Percentiles rank a stretch among this genome's conserved stretches.
Evolutionary conservation across 768 basidiomycete species (phyloP).

Genomic region (Tephrocybe sp.): DNA sequence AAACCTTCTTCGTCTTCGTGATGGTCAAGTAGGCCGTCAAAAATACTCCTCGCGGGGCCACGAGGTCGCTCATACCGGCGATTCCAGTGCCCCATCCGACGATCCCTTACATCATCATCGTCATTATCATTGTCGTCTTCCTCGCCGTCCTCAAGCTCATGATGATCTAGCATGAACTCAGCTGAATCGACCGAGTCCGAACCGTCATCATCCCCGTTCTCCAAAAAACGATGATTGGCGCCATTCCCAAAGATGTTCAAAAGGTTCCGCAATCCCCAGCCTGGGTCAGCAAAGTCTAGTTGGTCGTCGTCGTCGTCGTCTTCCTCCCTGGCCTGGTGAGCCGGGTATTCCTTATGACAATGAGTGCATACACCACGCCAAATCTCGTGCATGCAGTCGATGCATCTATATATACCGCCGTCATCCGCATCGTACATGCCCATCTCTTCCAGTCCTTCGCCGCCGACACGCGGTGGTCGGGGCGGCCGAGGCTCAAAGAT

Average conservation of each 20-base stretch:
- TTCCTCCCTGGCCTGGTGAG: constrained; percentile 42
- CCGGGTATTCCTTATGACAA: constrained; percentile 62
- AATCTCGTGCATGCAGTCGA: constrained; percentile 79
- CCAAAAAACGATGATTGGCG: too few species aligned
- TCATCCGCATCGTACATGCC: constrained; percentile 77
- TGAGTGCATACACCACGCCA: constrained; percentile 63
- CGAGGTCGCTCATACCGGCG: background rate
- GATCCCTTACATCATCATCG: background rate
- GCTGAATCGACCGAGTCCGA: constrained; percentile 5
- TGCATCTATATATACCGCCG: constrained; percentile 73
- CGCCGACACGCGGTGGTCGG: constrained; percentile 21
- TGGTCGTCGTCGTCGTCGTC: constrained; percentile 40
- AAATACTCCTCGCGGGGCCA: background rate
- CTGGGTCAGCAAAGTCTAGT: constrained; percentile 26
- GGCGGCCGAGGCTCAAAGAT: constrained; percentile 15
- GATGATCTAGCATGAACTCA: background rate
- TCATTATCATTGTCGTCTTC: constrained; percentile 4
- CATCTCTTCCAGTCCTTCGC: constrained; percentile 38
- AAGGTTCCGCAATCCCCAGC: constrained; percentile 1
- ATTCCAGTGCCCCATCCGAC: background rate
- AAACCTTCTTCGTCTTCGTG: constrained; percentile 15
- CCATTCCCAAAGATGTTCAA: constrained; percentile 6
- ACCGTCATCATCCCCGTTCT: too few species aligned
- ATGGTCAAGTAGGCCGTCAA: constrained; percentile 6
- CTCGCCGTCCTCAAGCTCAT: background rate